phyloP scores from a whole-genome alignment of 805 yeast genomes.

The Monosporozyma siamensis region DNA sequence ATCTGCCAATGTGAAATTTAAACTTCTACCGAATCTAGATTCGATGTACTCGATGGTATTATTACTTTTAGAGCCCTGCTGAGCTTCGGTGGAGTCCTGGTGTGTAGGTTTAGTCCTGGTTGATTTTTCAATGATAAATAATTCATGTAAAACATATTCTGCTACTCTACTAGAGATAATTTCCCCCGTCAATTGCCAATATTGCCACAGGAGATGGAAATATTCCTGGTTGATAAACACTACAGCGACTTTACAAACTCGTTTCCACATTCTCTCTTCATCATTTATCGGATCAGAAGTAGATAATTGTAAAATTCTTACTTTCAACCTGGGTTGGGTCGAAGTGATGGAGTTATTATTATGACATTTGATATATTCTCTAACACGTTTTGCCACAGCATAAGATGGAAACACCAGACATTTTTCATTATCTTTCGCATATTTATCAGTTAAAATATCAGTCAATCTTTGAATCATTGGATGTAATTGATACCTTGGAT shows the following conservation, averaged over 20 bases:
- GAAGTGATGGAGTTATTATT: too few relatives aligned
- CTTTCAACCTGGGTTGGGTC: slow-evolving; percentile 23
- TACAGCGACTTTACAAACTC: slow-evolving; percentile 63
- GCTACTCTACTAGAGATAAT: slow-evolving; percentile 89
- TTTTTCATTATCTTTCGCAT: slow-evolving; percentile 71
- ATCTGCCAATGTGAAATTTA: slow-evolving; percentile 65
- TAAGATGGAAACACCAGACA: slow-evolving; percentile 72
- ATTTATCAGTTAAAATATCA: slow-evolving; percentile 48
- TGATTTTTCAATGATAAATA: slow-evolving; percentile 33
- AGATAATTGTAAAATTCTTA: slow-evolving; percentile 63
- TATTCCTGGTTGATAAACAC: slow-evolving; percentile 64
- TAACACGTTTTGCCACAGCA: slow-evolving; percentile 71
- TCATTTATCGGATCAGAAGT: slow-evolving; percentile 56
- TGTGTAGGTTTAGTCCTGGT: slow-evolving; percentile 12
- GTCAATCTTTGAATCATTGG: slow-evolving; percentile 49
- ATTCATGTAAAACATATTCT: slow-evolving; percentile 66
- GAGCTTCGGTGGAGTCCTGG: slow-evolving; percentile 4
- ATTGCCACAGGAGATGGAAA: slow-evolving; percentile 61
- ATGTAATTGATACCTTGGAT: slow-evolving; percentile 51
- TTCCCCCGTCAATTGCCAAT: slow-evolving; percentile 97
- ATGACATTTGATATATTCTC: slow-evolving; percentile 58
- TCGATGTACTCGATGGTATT: slow-evolving; percentile 50
- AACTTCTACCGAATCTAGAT: slow-evolving; percentile 75
- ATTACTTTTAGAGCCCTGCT: not conserved
- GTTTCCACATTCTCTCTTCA: slow-evolving; percentile 48